Evolutionary conservation across 2,329 filamentous ascomycete species (phyloP), one percentile per base, ranked within the genome.

Genomic region (Gaeumannomyces sp.): DNA sequence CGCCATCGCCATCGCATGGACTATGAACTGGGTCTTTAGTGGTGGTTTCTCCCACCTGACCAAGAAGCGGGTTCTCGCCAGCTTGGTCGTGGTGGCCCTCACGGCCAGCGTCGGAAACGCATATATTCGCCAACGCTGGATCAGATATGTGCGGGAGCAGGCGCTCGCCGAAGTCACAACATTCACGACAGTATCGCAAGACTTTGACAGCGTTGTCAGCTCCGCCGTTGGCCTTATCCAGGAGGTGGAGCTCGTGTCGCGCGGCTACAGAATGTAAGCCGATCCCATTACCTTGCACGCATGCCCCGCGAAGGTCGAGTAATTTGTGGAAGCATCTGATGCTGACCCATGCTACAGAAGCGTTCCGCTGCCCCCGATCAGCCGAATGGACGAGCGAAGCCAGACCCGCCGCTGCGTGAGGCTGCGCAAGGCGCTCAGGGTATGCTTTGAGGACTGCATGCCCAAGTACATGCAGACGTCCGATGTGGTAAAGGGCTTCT

Each of bases 191-290:
- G 88, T 87, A 71, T 88, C 92, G 56, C 92, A 96, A 72, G 87
- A 89, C 62, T 92, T 96, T 70, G 93, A 97, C 76, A 86, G 88
- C 57, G 89, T 89, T 28, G 88, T 86, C 57, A 88, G 88, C 56
- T 89, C 91, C 38, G 90, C 91, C 2, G 81, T 97, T 64, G 87
- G 90, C 53, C 84, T 97, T 66, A 89, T 97, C 67, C 93, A 97
- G 75, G 93, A 97, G 77, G 93, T 97, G n/a, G 93, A 97, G 78
- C 83, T 97, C 38, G 93, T 97, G 31, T 96, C 93, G 35, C 87
- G 93, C 70, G 93, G 93, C 28, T 97, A 96, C 76, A 85, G 91
- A 77, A 82, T 97, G 87, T 92, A 77, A 75, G 88, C 79, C 61
- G 22, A 7, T 29, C 4, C 1, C 60, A 19, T 33, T 59, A 35